phyloP scores from a whole-genome alignment of 176 grass and related monocot genomes.

The Elymus sibiricus region DNA sequence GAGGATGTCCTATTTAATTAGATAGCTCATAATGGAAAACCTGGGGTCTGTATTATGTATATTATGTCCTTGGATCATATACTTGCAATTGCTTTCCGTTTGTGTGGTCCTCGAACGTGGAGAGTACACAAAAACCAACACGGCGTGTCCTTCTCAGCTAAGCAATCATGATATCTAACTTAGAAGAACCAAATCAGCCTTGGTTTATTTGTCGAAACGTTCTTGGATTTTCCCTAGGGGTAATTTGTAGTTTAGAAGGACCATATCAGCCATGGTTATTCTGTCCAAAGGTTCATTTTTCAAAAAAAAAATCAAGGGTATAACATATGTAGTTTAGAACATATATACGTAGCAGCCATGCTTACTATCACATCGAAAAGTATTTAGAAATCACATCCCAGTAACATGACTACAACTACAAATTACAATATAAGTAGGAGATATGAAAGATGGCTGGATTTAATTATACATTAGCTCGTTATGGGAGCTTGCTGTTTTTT shows the following conservation, averaged over 20 bases:
- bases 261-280: not conserved
- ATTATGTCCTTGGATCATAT: constrained; percentile 25
- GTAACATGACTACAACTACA: constrained; percentile 2
- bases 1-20: constrained; percentile 10
- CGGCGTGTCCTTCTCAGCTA: not conserved
- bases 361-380: constrained; percentile 1
- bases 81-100: constrained; percentile 20
- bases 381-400: not conserved
- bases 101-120: constrained; percentile 28
- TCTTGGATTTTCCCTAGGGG: not conserved
- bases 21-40: constrained; percentile 31
- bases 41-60: constrained; percentile 12
- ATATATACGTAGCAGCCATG: not conserved
- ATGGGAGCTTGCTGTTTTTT: not conserved
- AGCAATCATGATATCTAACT: constrained; percentile 3
- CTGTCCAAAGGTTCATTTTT: constrained; percentile 7
- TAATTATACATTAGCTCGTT: not conserved
- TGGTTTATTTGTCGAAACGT: not conserved
- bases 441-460: constrained; percentile 11
- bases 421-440: constrained; percentile 10
- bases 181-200: not conserved
- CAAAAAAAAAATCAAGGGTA: not conserved
- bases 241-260: not conserved
- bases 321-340: not conserved
- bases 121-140: constrained; percentile 19